A percentile compares a stretch with the other conserved stretches of the same genome.
Conservation (phyloP, 2,329 filamentous ascomycete genomes). For the Monosporascus sp. region DNA sequence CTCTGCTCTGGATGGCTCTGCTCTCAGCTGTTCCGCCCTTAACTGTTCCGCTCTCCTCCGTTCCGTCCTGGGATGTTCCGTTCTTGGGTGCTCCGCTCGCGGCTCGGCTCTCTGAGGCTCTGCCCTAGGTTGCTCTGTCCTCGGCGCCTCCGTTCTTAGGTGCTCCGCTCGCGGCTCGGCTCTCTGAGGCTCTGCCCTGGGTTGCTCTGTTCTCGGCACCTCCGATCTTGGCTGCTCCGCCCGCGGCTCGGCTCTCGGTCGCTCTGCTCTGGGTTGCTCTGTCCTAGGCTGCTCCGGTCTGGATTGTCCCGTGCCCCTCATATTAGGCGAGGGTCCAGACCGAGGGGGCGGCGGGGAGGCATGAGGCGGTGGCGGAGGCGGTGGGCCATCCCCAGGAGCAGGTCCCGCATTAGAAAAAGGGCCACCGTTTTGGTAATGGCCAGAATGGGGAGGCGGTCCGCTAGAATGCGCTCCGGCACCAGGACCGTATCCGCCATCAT, state of each 20-base stretch:
- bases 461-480: constrained; percentile 15
- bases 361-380: constrained; percentile 33
- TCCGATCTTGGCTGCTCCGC: constrained; percentile 18
- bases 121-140: constrained; percentile 27
- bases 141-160: constrained; percentile 13
- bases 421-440: constrained; percentile 5
- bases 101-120: constrained; percentile 8
- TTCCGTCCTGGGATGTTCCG: constrained; percentile 18
- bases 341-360: constrained; percentile 23
- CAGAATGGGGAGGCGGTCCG: constrained; percentile 10
- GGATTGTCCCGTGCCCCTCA: constrained; percentile 24
- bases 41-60: background rate
- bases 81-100: constrained; percentile 13
- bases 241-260: constrained; percentile 6
- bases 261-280: constrained; percentile 19
- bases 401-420: constrained; percentile 14
- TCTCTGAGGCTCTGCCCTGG: constrained; percentile 12
- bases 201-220: constrained; percentile 26
- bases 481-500: constrained; percentile 18
- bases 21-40: background rate
- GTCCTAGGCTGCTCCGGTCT: constrained; percentile 28
- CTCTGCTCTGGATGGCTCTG: background rate
- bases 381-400: constrained; percentile 20
- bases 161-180: constrained; percentile 13
- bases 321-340: constrained; percentile 16